Conservation (phyloP, 148 eudicot species). For the Spergularia bocconei region DNA sequence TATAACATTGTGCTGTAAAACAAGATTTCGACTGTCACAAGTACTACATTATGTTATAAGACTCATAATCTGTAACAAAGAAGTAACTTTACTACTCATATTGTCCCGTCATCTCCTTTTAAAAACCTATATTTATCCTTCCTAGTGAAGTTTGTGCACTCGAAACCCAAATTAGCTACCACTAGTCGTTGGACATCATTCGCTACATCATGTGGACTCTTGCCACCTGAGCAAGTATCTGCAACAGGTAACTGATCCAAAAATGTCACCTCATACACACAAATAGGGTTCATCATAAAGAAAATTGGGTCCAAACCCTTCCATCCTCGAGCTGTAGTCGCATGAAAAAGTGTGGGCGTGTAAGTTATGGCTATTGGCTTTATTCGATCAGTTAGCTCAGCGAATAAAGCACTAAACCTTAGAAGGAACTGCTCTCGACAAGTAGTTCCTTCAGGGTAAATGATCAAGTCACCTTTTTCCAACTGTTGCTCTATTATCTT, state of each 20-base stretch:
- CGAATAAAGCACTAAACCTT: slow-evolving; percentile 39
- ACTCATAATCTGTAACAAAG: too few species aligned
- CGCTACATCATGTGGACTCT: slow-evolving; percentile 34
- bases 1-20: too few species aligned
- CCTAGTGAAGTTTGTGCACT: slow-evolving; percentile 34
- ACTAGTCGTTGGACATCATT: slow-evolving; percentile 37
- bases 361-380: slow-evolving; percentile 31
- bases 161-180: slow-evolving; percentile 27
- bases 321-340: slow-evolving; percentile 47
- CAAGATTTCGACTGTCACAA: too few species aligned
- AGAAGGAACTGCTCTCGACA: slow-evolving; percentile 34
- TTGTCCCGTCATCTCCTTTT: slow-evolving; percentile 28
- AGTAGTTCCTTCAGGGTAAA: slow-evolving; percentile 35
- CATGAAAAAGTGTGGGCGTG: slow-evolving; percentile 34
- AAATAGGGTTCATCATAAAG: slow-evolving; percentile 46
- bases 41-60: too few species aligned
- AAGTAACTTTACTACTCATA: not conserved
- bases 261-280: slow-evolving; percentile 41
- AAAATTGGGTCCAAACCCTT: slow-evolving; percentile 43
- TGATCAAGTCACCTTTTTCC: slow-evolving; percentile 17
- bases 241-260: slow-evolving; percentile 30
- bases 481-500: slow-evolving; percentile 19
- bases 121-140: slow-evolving; percentile 31
- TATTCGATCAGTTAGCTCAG: slow-evolving; percentile 36
- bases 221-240: slow-evolving; percentile 31